Evolutionary conservation across 1,139 yeast species (phyloP).

Genomic region (Pneumocystis jirovecii): DNA sequence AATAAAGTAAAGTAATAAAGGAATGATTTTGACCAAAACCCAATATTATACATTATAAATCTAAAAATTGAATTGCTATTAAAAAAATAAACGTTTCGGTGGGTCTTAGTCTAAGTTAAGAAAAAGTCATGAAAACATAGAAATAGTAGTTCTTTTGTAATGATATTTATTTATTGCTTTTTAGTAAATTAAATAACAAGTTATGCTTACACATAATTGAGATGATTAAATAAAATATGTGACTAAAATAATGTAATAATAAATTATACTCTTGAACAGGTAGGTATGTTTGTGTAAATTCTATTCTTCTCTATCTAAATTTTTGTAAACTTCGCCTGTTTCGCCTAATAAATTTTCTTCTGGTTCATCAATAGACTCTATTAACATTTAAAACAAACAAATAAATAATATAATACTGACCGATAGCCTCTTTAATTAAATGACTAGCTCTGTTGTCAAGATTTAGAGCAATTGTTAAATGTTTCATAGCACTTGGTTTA

Average conservation of each 20-base stretch:
- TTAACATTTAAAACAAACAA: not conserved
- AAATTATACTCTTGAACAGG: not conserved
- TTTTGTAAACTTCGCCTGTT: constrained; percentile 1
- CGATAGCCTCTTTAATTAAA: constrained; percentile 58
- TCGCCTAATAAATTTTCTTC: not conserved
- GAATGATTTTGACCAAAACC: not conserved
- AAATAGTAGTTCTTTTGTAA: not conserved
- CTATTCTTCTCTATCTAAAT: not conserved
- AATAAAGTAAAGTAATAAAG: not conserved
- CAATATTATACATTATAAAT: not conserved
- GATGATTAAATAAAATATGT: not conserved
- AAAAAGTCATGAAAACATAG: not conserved
- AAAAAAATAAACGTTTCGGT: not conserved
- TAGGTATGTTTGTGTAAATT: not conserved
- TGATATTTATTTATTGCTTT: not conserved
- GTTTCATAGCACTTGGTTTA: constrained; percentile 64
- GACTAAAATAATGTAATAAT: not conserved
- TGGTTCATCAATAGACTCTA: constrained; percentile 2
- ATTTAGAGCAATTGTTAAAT: constrained; percentile 77
- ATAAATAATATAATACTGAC: not conserved
- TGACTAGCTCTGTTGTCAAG: constrained; percentile 90
- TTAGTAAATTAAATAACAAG: not conserved
- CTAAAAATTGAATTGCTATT: not conserved
- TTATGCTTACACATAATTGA: not conserved
- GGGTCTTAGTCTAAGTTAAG: not conserved